Evolutionary conservation across 306 rosid genomes (phyloP), one percentile per base, ranked within the genome.

Genomic region (Quercus cerris): DNA sequence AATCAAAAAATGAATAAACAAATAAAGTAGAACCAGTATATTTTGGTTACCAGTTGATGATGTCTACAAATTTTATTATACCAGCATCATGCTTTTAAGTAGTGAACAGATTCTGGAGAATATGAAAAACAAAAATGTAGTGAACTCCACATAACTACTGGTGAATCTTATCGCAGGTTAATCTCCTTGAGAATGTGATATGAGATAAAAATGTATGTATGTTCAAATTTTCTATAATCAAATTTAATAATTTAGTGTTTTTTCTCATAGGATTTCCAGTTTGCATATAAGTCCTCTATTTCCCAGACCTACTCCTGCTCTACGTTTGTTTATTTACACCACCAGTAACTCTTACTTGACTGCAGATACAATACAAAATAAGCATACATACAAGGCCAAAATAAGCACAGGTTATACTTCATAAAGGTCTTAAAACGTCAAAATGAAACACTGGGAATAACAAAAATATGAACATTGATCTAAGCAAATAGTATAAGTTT

Each of bases 401-500:
- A 27, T 63, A 63, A 64, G 44, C 46, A 64, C 70, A 30, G 5
- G 5, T 64, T 64, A 64, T 28, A 30, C 18, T 30, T 64, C 17
- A 33, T 30, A 44, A 7, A 19, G 72, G 0, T 8, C 27, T 68
- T 3, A 19, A 59, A 68, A 68, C 1, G 51, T 68, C 72, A 49
- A 68, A 68, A 68, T 9, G 11, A 35, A 35, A 19, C 52, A 19
- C 51, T 7, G 15, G 71, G 52, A 67, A 33, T 4, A 67, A 35
- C 25, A 68, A 35, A 68, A 68, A 33, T 33, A 33, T 68, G n/a
- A 68, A 19, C 27, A 66, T 67, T 63, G 74, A 64, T 54, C 69
- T 19, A 46, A 52, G 20, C 70, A 70, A 20, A 56, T 33, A 23
- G 64, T 28, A 77, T 75, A 71, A 79, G 66, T 72, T 79, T 59